These are phyloP conservation scores for Pseudonectria foliicola DNA, from an alignment of 2,329 filamentous ascomycete genomes.

Conservation along the genomic window DNA sequence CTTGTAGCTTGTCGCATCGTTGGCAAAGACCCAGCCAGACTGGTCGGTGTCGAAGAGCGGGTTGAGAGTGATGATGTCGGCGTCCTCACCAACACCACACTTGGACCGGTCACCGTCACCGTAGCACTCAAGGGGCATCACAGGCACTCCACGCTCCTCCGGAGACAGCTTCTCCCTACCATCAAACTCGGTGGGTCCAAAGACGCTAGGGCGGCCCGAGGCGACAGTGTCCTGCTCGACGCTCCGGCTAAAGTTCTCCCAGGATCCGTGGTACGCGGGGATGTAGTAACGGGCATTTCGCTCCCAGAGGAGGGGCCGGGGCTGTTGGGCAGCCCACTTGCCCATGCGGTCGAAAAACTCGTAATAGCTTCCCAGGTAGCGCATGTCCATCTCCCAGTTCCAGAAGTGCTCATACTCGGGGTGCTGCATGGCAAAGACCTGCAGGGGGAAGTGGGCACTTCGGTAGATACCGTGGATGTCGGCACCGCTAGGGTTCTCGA, in stretches of 20 bases:
- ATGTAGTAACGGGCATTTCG: constrained; percentile 71
- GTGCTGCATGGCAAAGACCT: constrained; percentile 56
- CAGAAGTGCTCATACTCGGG: constrained; percentile 61
- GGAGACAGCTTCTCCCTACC: constrained; percentile 40
- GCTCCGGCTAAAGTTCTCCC: constrained; percentile 63
- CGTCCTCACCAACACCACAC: constrained; percentile 65
- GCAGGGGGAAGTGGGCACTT: constrained; percentile 54
- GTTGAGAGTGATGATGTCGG: constrained; percentile 71
- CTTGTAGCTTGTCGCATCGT: constrained; percentile 64
- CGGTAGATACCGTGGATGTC: constrained; percentile 65
- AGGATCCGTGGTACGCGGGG: constrained; percentile 60
- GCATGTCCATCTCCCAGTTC: constrained; percentile 66
- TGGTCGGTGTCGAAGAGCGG: constrained; percentile 65
- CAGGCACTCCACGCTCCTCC: constrained; percentile 45
- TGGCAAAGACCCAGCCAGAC: constrained; percentile 66
- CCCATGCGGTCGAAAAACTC: constrained; percentile 64
- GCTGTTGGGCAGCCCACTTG: constrained; percentile 60
- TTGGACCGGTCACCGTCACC: constrained; percentile 41
- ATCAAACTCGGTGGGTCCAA: constrained; percentile 57
- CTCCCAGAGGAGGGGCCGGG: constrained; percentile 70
- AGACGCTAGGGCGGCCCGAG: constrained; percentile 49
- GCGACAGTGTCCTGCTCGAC: constrained; percentile 54
- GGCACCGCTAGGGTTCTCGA: constrained; percentile 48
- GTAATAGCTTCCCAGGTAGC: constrained; percentile 60
- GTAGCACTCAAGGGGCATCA: constrained; percentile 49